A percentile compares a stretch with the other conserved stretches of the same genome.
Evolutionary conservation across 345 rosid species (phyloP).

Genomic region (Rhodamnia argentea): DNA sequence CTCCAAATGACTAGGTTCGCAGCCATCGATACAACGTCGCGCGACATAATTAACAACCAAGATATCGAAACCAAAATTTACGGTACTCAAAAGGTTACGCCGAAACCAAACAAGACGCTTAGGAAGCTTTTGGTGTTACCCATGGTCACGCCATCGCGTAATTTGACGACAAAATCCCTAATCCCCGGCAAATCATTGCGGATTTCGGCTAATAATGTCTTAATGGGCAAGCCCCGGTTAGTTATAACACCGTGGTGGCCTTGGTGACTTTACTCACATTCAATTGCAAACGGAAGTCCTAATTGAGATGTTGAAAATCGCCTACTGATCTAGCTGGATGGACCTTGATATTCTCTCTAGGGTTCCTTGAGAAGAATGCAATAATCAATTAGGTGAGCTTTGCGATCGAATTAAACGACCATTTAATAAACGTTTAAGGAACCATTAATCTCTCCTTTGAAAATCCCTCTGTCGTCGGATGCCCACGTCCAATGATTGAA

Average conservation of each 20-base stretch:
- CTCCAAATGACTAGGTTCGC: too few species aligned
- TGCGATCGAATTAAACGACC: not conserved
- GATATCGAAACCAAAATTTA: not conserved
- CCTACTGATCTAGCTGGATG: not conserved
- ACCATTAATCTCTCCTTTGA: not conserved
- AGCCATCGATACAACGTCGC: not conserved
- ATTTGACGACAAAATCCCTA: not conserved
- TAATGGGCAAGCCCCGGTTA: not conserved
- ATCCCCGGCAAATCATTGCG: rapidly evolving
- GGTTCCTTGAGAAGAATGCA: not conserved
- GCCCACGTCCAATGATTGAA: not conserved
- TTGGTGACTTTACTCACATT: not conserved
- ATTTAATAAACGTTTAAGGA: not conserved
- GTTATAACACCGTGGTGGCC: not conserved
- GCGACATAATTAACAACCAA: not conserved
- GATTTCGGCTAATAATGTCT: not conserved
- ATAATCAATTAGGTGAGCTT: not conserved
- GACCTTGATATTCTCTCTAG: not conserved
- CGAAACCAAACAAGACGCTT: too few species aligned
- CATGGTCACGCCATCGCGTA: too few species aligned
- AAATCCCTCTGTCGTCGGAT: not conserved
- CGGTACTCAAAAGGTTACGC: not conserved
- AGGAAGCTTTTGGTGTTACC: too few species aligned
- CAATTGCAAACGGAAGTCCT: not conserved
- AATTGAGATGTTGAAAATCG: not conserved